Conservation (phyloP, 345 rosid species). For the Boechera divaricarpa region DNA sequence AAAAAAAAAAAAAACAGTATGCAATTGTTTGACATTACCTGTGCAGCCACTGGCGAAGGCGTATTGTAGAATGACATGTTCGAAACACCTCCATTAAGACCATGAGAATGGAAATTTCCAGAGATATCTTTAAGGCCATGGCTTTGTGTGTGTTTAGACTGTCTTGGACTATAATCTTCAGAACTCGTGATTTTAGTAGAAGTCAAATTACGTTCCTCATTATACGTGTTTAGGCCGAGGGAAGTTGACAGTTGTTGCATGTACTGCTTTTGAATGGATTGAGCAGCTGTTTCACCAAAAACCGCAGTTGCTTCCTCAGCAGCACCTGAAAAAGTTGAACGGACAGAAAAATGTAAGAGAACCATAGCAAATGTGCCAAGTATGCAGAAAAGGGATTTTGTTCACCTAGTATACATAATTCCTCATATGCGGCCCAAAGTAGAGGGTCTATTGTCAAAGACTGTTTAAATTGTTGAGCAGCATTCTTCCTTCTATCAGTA, state of each 20-base stretch:
- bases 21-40: constrained; percentile 54
- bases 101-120: constrained; percentile 73
- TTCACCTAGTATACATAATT: constrained; percentile 87
- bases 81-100: constrained; percentile 69
- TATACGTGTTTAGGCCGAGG: constrained; percentile 49
- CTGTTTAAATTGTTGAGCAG: constrained; percentile 79
- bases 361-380: constrained; percentile 12
- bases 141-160: constrained; percentile 67
- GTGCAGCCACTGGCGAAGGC: constrained; percentile 85
- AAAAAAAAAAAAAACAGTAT: background rate
- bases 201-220: constrained; percentile 66
- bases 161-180: constrained; percentile 75
- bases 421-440: constrained; percentile 95
- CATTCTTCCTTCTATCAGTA: constrained; percentile 88
- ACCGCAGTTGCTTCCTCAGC: constrained; percentile 86
- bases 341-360: constrained; percentile 16
- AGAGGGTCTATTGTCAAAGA: constrained; percentile 90
- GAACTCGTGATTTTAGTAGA: constrained; percentile 51
- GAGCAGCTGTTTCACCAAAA: constrained; percentile 91
- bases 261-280: constrained; percentile 84
- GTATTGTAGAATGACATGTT: constrained; percentile 78
- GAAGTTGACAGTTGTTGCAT: constrained; percentile 55
- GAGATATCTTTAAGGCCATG: constrained; percentile 75
- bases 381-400: constrained; percentile 24
- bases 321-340: constrained; percentile 59